Percentiles rank a stretch among this genome's conserved stretches.
phyloP scores from a whole-genome alignment of 1,284 basidiomycete species.

The Ganoderma lucidum region DNA sequence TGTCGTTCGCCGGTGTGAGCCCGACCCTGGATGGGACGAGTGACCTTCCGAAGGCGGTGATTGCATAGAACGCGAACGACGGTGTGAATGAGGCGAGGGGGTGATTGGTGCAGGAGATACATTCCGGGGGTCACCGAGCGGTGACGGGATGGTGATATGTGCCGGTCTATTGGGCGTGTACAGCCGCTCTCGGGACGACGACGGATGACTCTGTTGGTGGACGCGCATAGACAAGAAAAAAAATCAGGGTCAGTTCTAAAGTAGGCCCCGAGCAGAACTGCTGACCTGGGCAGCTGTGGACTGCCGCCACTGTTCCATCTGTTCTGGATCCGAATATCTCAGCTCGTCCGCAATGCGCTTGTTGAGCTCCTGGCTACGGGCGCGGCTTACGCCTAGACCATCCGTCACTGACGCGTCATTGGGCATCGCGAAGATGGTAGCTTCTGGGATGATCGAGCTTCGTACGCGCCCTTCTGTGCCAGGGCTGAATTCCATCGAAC shows the following conservation, averaged over 20 bases:
- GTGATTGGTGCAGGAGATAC: constrained; percentile 21
- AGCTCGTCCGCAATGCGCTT: constrained; percentile 41
- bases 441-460: constrained; percentile 36
- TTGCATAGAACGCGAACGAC: constrained; percentile 34
- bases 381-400: constrained; percentile 10
- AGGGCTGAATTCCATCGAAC: constrained; percentile 42
- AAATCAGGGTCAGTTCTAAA: constrained; percentile 5
- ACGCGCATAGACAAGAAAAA: background rate
- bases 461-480: constrained; percentile 33
- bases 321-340: constrained; percentile 47
- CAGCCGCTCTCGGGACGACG: constrained; percentile 23
- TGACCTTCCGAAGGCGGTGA: constrained; percentile 27
- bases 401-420: constrained; percentile 27
- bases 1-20: constrained; percentile 21
- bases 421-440: constrained; percentile 36
- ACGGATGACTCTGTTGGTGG: constrained; percentile 22
- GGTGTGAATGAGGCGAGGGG: constrained; percentile 22
- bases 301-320: constrained; percentile 47
- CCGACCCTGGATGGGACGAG: constrained; percentile 7
- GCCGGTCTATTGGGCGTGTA: constrained; percentile 24
- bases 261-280: background rate
- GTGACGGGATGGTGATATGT: constrained; percentile 27
- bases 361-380: constrained; percentile 29
- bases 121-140: constrained; percentile 26
- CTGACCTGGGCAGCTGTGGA: constrained; percentile 39